A percentile compares a stretch with the other conserved stretches of the same genome.
Evolutionary conservation across 306 rosid species (phyloP).

Genomic region (Cicer cuneatum): DNA sequence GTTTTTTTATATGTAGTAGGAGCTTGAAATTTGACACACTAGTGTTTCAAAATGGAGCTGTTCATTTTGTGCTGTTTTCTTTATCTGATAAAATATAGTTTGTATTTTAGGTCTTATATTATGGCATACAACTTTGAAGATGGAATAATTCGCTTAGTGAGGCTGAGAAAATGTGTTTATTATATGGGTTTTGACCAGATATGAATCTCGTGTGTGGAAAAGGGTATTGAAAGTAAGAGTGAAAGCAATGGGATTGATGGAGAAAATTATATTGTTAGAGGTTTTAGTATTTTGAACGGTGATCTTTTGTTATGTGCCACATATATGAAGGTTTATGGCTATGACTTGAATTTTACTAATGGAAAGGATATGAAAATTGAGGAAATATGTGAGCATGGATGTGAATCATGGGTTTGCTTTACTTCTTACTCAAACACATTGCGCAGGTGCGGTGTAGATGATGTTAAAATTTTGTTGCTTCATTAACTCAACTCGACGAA

Average conservation of each 20-base stretch:
- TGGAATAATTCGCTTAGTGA: conserved; percentile 36
- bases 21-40: conserved; percentile 22
- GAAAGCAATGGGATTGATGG: conserved; percentile 26
- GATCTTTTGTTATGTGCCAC: conserved; percentile 21
- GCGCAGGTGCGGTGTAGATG: background rate
- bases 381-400: conserved; percentile 27
- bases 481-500: background rate
- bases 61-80: background rate
- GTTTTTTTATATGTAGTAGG: background rate
- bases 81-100: background rate
- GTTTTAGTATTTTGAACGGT: conserved; percentile 10
- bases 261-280: background rate
- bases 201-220: background rate
- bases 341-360: background rate
- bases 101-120: conserved; percentile 17
- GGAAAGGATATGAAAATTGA: conserved; percentile 8
- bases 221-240: conserved; percentile 23
- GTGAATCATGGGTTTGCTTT: background rate
- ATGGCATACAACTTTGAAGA: background rate
- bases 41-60: background rate
- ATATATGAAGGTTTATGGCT: background rate
- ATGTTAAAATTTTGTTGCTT: background rate
- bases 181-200: background rate
- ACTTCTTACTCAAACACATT: conserved; percentile 19
- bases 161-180: conserved; percentile 17